Evolutionary conservation across 371 early-diverging fungal genomes (phyloP).

Genomic region (Coemansia sp.): DNA sequence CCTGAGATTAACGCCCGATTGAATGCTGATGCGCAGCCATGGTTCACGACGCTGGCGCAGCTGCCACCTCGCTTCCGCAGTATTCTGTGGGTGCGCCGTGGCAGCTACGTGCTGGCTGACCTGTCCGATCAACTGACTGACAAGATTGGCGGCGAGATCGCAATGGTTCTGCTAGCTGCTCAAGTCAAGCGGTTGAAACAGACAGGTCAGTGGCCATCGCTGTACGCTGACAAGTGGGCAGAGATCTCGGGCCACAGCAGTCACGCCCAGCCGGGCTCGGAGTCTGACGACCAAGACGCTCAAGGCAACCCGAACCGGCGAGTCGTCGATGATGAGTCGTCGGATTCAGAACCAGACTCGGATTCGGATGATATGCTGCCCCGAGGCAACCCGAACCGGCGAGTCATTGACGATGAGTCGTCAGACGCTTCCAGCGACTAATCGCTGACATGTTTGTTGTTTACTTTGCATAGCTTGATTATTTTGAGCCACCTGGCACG

Average conservation of each 20-base stretch:
- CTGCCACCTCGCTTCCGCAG: constrained; percentile 78
- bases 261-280: background rate
- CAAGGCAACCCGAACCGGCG: constrained; percentile 34
- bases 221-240: constrained; percentile 16
- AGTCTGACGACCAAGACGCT: background rate
- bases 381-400: constrained; percentile 32
- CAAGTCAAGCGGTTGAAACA: constrained; percentile 72
- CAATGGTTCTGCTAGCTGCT: constrained; percentile 69
- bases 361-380: constrained; percentile 54
- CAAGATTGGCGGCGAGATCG: constrained; percentile 79
- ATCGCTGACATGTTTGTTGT: no score
- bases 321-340: constrained; percentile 3
- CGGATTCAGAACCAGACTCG: background rate
- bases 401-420: constrained; percentile 7
- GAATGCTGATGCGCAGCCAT: constrained; percentile 51
- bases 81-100: constrained; percentile 82
- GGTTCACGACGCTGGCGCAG: constrained; percentile 59
- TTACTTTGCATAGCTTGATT: background rate
- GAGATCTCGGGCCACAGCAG: constrained; percentile 11
- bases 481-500: background rate
- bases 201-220: constrained; percentile 60
- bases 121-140: constrained; percentile 56
- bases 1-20: constrained; percentile 29
- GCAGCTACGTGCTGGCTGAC: constrained; percentile 73
- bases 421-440: background rate